Percentiles rank a stretch among this genome's conserved stretches.
Conservation (phyloP, 805 yeast genomes). For the Cyberlindnera veronae region DNA sequence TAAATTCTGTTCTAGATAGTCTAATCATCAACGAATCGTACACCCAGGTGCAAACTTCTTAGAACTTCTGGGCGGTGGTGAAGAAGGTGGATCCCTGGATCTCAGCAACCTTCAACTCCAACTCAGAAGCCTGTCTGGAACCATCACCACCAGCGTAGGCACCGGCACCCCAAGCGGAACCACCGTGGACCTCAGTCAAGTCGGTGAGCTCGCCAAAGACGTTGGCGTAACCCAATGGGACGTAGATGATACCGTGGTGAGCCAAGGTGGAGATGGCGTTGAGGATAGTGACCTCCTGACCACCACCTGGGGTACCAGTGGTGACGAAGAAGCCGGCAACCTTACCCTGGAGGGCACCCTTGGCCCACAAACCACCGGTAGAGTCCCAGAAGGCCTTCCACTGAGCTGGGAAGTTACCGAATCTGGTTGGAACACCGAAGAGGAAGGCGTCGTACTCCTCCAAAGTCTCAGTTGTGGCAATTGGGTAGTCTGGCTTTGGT, state of each 20-base stretch:
- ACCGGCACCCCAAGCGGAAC: slow-evolving; percentile 88
- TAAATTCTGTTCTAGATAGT: too few species aligned
- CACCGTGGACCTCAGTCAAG: slow-evolving; percentile 71
- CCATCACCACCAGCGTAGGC: slow-evolving; percentile 74
- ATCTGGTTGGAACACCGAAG: slow-evolving; percentile 81
- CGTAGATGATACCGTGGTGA: slow-evolving; percentile 75
- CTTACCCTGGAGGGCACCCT: slow-evolving; percentile 67
- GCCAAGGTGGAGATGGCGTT: slow-evolving; percentile 54
- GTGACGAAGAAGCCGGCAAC: slow-evolving; percentile 69
- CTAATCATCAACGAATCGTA: too few species aligned
- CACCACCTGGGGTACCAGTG: slow-evolving; percentile 74
- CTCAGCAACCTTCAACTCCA: slow-evolving; percentile 62
- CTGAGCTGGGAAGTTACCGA: slow-evolving; percentile 73
- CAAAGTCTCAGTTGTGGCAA: slow-evolving; percentile 55
- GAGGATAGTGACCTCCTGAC: slow-evolving; percentile 70
- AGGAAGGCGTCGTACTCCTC: slow-evolving; percentile 66
- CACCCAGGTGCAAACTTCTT: too few species aligned
- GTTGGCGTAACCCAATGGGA: slow-evolving; percentile 73
- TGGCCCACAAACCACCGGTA: slow-evolving; percentile 75
- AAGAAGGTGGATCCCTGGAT: too few species aligned
- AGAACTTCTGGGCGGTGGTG: too few species aligned
- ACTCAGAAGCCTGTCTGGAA: slow-evolving; percentile 58
- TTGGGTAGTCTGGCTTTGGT: slow-evolving; percentile 50
- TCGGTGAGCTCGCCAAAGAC: slow-evolving; percentile 52
- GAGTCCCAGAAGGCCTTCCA: slow-evolving; percentile 72